These are phyloP conservation scores for Hygrocybe punicea DNA, from an alignment of 768 basidiomycete species.

Conservation along the genomic window DNA sequence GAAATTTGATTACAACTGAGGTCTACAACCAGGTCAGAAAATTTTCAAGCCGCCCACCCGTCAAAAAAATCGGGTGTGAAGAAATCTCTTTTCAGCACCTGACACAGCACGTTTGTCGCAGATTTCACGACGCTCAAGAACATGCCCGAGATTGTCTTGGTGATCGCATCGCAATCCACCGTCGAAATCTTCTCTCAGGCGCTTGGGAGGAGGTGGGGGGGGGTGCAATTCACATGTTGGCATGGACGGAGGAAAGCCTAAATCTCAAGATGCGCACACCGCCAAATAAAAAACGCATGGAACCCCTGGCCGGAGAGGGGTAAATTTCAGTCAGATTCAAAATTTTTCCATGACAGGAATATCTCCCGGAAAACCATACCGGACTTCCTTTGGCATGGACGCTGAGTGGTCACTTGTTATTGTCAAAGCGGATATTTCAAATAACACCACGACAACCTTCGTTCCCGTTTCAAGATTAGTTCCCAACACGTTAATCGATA, in stretches of 20 bases:
- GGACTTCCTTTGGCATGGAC: no score
- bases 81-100: not conserved
- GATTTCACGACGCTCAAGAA: not conserved
- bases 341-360: not conserved
- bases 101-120: not conserved
- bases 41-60: not conserved
- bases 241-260: no score
- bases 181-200: no score
- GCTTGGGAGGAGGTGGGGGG: no score
- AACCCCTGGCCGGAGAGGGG: no score
- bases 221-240: no score
- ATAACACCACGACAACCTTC: not conserved
- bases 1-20: not conserved
- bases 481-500: not conserved
- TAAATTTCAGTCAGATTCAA: not conserved
- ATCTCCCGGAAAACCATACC: not conserved
- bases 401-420: no score
- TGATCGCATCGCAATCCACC: no score
- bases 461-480: not conserved
- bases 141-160: not conserved
- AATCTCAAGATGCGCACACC: not conserved
- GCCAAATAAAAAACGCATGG: not conserved
- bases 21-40: not conserved
- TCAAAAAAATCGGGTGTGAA: not conserved
- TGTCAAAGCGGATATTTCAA: not conserved